Evolutionary conservation across 2,329 filamentous ascomycete species (phyloP), one percentile per base, ranked within the genome.

Genomic region (Botrytis fabae): DNA sequence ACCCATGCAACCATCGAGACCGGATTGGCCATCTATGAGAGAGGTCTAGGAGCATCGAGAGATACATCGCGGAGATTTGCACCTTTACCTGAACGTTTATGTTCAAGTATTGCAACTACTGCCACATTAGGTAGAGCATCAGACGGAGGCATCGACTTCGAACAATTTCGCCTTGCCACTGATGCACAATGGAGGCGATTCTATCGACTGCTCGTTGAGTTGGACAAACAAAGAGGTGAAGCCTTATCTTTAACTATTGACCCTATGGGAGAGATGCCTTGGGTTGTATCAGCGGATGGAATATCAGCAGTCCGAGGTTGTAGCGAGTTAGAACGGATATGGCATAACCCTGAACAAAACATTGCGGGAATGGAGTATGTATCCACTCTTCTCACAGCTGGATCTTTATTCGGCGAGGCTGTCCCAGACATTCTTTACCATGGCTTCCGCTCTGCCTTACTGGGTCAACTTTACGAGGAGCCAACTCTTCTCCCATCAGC

Each of bases 181-280:
- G 92, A 96, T 79, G 87, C 88, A 18, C 94, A 97, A 81, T 99
- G 96, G 96, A 90, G 92, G 75, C 89, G 93, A 69, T 97, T 97
- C 82, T 97, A 94, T 84, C 90, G 94, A 46, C 86, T 98, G 28
- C 87, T 97, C 28, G 86, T 93, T 20, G 95, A 97, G 80, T 84
- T 99, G 59, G 94, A 98, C 80, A 94, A 92, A 78, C 91, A 93
- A 78, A 88, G 95, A 79, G 92, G 92, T 28, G 95, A 98, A 79
- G 91, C 93, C 0, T 83, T 98, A 62, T 91, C 93, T 1, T 85
- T 98, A 62, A 89, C 91, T 0, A 90, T 93, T 72, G 96, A 98
- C 78, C 82, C 87, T 0, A 86, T 88, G 65, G 86, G 87, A 16
- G 90, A 91, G 68, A 88, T 95, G 84, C 89, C 93, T 2, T 98